Evolutionary conservation across 768 basidiomycete species (phyloP), one percentile per base, ranked within the genome.

Genomic region (Boletus pseudopeckii): DNA sequence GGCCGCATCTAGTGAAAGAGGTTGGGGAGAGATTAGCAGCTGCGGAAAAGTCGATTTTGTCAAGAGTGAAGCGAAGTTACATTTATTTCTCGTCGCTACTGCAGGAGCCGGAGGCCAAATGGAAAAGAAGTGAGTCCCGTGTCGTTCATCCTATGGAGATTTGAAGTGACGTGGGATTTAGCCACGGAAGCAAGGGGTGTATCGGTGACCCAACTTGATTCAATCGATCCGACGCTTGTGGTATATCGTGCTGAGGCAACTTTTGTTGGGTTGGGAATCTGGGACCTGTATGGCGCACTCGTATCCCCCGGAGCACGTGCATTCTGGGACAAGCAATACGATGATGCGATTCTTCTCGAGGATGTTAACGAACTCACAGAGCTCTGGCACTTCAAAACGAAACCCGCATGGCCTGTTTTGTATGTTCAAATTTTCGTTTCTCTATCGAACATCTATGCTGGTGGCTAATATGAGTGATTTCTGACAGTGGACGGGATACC

Each of bases 91-190:
- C 95, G 1, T 97, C 95, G 0, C 75, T 99, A 45, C 72, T 99
- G 45, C 97, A 98, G 70, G 96, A 98, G 64, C 97, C 97, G 1
- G 94, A 98, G 70, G 92, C 93, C 4, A 99, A 99, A 70, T 99
- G 96, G 96, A 85, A 85, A 65, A 78, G 86, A 64, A 90, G 90
- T 92, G 70, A 63, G 86, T 74, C 20, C 7, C 7, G 28, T 55
- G 54, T n/a, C 59, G 38, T 54, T 36, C 22, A 13, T 17, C 17
- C 1, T 2, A 5, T 39, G 15, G 30, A 17, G 18, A 11, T 28
- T 18, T 10, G 46, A 39, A 30, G 33, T 63, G 41, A 65, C 38
- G 2, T 30, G 30, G 41, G 56, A 45, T 57, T 48, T 53, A 91
- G 91, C 80, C 55, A 88, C 88, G 43, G 97, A 99, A 60, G 80